Evolutionary conservation across 2,329 filamentous ascomycete genomes (phyloP).

Genomic region (Penicillium nordicum): DNA sequence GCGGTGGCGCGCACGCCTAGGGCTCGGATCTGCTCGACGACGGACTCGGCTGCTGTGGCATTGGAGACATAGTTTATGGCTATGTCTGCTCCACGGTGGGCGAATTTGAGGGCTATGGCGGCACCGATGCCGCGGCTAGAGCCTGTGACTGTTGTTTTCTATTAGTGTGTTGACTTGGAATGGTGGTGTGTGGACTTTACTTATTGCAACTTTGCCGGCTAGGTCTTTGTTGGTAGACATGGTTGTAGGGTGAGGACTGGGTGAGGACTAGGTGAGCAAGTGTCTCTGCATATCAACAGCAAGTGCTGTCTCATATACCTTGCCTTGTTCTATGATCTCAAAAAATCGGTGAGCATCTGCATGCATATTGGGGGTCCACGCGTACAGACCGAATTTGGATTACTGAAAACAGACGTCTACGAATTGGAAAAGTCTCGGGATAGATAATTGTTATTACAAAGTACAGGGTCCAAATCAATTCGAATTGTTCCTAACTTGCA

Average conservation of each 20-base stretch:
- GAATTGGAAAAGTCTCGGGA: background rate
- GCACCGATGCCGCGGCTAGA: slow-evolving; percentile 25
- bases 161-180: background rate
- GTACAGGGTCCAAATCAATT: background rate
- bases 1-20: slow-evolving; percentile 15
- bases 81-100: slow-evolving; percentile 17
- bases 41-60: slow-evolving; percentile 10
- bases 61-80: slow-evolving; percentile 20
- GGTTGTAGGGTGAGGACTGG: background rate
- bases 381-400: background rate
- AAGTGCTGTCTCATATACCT: background rate
- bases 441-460: background rate
- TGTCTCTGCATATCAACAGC: background rate
- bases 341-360: slow-evolving; percentile 13
- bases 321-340: background rate
- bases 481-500: slow-evolving; percentile 7
- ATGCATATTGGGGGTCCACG: background rate
- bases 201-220: slow-evolving; percentile 21
- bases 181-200: background rate
- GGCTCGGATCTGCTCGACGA: slow-evolving; percentile 11
- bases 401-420: background rate
- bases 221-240: slow-evolving; percentile 19
- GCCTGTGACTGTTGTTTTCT: slow-evolving; percentile 15
- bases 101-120: slow-evolving; percentile 19
- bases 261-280: background rate